Conservation (phyloP, 805 yeast species). For the Ogataea philodendri region DNA sequence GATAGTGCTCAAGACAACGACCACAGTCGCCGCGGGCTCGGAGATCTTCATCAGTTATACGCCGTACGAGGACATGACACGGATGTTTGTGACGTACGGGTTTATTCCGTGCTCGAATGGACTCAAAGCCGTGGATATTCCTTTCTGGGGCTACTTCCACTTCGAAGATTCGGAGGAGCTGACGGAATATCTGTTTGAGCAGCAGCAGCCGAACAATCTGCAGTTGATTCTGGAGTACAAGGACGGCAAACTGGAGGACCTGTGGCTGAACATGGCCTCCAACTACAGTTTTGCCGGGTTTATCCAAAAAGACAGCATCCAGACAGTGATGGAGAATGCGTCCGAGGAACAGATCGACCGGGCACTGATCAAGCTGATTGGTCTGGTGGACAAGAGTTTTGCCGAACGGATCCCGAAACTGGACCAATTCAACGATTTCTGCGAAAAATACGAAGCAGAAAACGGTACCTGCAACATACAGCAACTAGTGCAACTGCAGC, state of each 20-base stretch:
- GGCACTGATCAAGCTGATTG: slow-evolving; percentile 15
- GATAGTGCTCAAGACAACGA: slow-evolving; percentile 1
- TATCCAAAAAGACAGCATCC: slow-evolving; percentile 25
- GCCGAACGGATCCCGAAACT: slow-evolving; percentile 11
- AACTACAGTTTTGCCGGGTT: slow-evolving; percentile 36
- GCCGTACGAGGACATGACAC: slow-evolving; percentile 41
- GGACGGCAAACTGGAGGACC: slow-evolving; percentile 17
- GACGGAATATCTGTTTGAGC: slow-evolving; percentile 30
- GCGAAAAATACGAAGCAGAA: slow-evolving; percentile 22
- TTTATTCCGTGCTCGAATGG: slow-evolving; percentile 39
- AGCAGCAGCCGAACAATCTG: slow-evolving; percentile 39
- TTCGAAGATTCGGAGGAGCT: slow-evolving; percentile 10
- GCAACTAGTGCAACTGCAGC: slow-evolving; percentile 21
- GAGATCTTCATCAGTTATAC: slow-evolving; percentile 48
- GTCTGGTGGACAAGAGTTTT: slow-evolving; percentile 16
- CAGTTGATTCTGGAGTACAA: slow-evolving; percentile 36
- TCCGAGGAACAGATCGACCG: slow-evolving; percentile 16
- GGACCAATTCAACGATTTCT: slow-evolving; percentile 14
- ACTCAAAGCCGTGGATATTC: slow-evolving; percentile 34
- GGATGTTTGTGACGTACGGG: slow-evolving; percentile 44
- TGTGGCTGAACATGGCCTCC: slow-evolving; percentile 31
- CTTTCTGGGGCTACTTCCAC: slow-evolving; percentile 33
- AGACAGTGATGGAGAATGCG: slow-evolving; percentile 15
- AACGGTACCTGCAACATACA: slow-evolving; percentile 18
- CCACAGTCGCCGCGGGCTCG: not conserved